Conservation (phyloP, 441 rosid species). For the Populus tomentosa region DNA sequence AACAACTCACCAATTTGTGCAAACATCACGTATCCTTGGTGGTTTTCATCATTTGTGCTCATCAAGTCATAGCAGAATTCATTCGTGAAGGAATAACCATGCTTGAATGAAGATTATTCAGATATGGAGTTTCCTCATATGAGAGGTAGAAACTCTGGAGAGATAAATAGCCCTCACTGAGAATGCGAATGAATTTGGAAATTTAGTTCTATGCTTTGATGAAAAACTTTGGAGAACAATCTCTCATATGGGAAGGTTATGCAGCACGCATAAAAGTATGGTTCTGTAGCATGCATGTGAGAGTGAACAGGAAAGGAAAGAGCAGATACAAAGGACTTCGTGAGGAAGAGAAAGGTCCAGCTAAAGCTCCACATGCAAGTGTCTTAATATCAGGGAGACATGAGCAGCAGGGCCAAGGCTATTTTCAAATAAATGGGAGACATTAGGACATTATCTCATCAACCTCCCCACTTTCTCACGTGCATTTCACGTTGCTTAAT, state of each 20-base stretch:
- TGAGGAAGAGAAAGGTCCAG: neutral
- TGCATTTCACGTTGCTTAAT: slow-evolving; percentile 13
- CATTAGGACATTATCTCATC: slow-evolving; percentile 21
- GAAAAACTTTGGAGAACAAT: neutral
- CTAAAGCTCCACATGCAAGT: slow-evolving; percentile 18
- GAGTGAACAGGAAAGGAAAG: neutral
- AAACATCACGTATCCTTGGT: neutral
- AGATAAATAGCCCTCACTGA: neutral
- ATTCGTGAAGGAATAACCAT: neutral
- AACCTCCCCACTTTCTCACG: slow-evolving; percentile 21
- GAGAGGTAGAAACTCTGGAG: neutral
- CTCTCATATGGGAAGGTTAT: neutral
- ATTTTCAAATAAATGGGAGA: slow-evolving; percentile 15
- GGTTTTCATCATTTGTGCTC: neutral
- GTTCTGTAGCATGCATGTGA: neutral
- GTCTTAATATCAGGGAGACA: slow-evolving; percentile 12
- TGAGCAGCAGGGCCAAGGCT: slow-evolving; percentile 18
- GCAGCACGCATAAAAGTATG: neutral
- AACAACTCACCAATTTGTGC: neutral
- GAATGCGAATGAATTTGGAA: neutral
- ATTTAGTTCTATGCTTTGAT: neutral
- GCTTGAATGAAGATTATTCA: neutral
- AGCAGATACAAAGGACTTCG: neutral
- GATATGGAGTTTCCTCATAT: neutral
- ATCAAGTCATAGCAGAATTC: neutral